Base-by-base conservation (phyloP, 225 moss, liverwort and hornwort species). In the Sphagnum tenellum region DNA sequence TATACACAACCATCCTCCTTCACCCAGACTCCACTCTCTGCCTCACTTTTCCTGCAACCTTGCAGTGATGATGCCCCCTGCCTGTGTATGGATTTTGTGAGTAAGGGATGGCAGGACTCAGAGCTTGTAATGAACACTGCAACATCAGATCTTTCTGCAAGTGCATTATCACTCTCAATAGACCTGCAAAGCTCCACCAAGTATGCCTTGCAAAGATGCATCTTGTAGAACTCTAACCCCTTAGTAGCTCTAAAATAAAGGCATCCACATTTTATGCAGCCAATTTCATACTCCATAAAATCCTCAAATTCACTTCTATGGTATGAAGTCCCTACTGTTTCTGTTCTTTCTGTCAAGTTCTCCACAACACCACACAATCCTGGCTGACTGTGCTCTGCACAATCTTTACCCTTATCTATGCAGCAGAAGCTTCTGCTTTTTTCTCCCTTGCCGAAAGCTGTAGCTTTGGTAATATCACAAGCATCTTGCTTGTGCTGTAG, bases 1-100 rank as follows among this genome's bases (percentile, higher is more conserved):
- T 70, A 87, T 2, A 87, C 87, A 64, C 87, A 87, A 45, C 83
- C 83, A 67, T 87, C 87, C 68, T 81, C 81, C 67, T 79, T 81
- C 8, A 76, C 71, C 87, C 87, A 87, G 13, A 83, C 71, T 57
- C 81, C 87, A 70, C 44, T 47, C 12, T 68, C 59, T n/a, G 58
- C 50, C 45, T 44, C 48, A 62, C 14, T 56, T 52, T 55, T 56
- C 5, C 3, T 56, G 55, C 46, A 13, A 57, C 62, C 57, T 48
- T 72, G n/a, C 44, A 50, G 12, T 48, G 52, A 57, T 57, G 69
- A 58, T 58, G 64, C n/a, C 51, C 44, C 45, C 9, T 14, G 45
- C 56, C 13, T 29, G 11, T 7, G 12, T 7, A 51, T 59, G n/a
- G 73, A 62, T 67, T 69, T 13, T 63, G 61, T 78, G 46, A 69